Conservation (phyloP, 192 early-diverging fungal species). For the Coemansia sp. region DNA sequence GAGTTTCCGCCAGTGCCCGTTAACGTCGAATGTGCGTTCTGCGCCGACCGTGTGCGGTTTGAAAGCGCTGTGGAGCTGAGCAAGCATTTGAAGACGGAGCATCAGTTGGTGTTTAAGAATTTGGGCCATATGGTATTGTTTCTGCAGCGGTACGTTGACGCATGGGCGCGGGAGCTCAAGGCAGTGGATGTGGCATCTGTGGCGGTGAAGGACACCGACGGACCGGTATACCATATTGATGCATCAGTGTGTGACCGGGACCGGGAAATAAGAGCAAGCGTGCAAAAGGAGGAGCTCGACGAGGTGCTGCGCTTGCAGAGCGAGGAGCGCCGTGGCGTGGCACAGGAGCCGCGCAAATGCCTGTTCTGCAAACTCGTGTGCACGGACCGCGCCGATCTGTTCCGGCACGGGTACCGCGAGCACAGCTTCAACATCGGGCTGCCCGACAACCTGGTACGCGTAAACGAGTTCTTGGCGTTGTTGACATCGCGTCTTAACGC, state of each 20-base stretch:
- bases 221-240: constrained; percentile 52
- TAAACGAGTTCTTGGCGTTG: constrained; percentile 77
- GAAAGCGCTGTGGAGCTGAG: constrained; percentile 65
- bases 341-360: constrained; percentile 73
- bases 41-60: constrained; percentile 42
- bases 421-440: constrained; percentile 95
- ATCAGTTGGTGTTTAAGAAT: constrained; percentile 67
- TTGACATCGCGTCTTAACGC: constrained; percentile 69
- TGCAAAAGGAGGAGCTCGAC: constrained; percentile 69
- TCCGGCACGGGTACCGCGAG: constrained; percentile 86
- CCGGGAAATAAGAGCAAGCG: constrained; percentile 66
- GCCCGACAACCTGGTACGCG: constrained; percentile 85
- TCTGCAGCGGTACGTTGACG: constrained; percentile 71
- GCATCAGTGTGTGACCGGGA: constrained; percentile 59
- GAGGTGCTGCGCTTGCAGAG: constrained; percentile 75
- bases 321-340: constrained; percentile 65
- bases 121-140: constrained; percentile 77
- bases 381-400: constrained; percentile 67
- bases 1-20: constrained; percentile 54
- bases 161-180: constrained; percentile 64
- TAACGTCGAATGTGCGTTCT: constrained; percentile 68
- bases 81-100: constrained; percentile 64
- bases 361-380: constrained; percentile 89
- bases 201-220: neutral
- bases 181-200: neutral